Evolutionary conservation across 1,284 basidiomycete species (phyloP), one percentile per base, ranked within the genome.

Genomic region (Phenoliferia sp.): DNA sequence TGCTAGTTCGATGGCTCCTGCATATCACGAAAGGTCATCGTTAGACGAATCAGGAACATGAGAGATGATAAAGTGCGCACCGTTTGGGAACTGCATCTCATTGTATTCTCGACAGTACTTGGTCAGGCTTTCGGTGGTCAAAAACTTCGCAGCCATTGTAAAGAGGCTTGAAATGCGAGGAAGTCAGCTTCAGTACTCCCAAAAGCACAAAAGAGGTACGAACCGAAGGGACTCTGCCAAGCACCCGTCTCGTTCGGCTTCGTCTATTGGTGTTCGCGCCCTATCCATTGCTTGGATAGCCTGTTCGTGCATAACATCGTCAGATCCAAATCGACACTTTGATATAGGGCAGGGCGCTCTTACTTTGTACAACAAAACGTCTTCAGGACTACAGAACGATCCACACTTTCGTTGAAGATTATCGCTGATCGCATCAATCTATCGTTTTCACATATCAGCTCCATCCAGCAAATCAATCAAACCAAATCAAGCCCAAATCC

Each of bases 301-400:
- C 90, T 93, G 74, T 12, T 44, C 39, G 22, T 12, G 39, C 22
- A n/a, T 28, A 36, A 48, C 22, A 22, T 17, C 3, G 15, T 29
- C 4, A 19, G 9, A 48, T 44, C 12, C 39, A 22, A 44, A 44
- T 44, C 39, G 39, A 36, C n/a, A n/a, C n/a, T n/a, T 1, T 1
- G 17, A 19, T 4, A 28, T n/a, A 22, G 32, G 34, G 3, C 9
- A 59, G 59, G 1, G 62, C 32, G 36, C 26, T 34, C 79, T 71
- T 70, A 87, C 91, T 83, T 99, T 99, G 84, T 99, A 98, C 60
- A 97, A 82, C 82, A 97, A 90, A 55, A 99, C 96, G 80, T 99
- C 96, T 76, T 97, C 96, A 0, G 95, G 90, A 75, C 92, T 94
- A 80, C 94, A 98, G 84, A 99, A 99, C 26, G 92, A 92, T 0